Conservation (phyloP, 2,329 filamentous ascomycete genomes). For the Colletotrichum sojae region DNA sequence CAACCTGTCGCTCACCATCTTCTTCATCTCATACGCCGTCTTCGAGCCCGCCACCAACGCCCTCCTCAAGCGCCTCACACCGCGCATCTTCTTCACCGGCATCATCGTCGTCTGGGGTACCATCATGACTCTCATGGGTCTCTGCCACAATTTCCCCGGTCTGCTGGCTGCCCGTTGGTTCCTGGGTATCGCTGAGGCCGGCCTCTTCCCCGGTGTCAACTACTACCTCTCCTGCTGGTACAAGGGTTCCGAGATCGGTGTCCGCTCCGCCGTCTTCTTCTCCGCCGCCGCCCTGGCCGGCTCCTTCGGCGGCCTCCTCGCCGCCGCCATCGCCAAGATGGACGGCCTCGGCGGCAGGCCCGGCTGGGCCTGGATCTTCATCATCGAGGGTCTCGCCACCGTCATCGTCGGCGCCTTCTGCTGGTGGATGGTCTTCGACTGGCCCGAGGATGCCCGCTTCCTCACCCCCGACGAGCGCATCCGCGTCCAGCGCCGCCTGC, state of each 20-base stretch:
- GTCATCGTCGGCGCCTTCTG: slow-evolving; percentile 74
- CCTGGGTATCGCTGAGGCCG: slow-evolving; percentile 77
- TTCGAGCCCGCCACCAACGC: slow-evolving; percentile 77
- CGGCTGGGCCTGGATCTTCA: slow-evolving; percentile 75
- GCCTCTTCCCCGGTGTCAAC: slow-evolving; percentile 76
- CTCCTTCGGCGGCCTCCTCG: slow-evolving; percentile 79
- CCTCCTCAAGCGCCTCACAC: slow-evolving; percentile 74
- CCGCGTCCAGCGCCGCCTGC: slow-evolving; percentile 77
- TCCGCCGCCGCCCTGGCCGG: slow-evolving; percentile 83
- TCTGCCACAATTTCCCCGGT: slow-evolving; percentile 60
- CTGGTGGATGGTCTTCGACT: slow-evolving; percentile 84
- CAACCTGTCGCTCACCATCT: slow-evolving; percentile 72
- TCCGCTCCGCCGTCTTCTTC: slow-evolving; percentile 83
- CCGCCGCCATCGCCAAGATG: slow-evolving; percentile 78
- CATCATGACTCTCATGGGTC: slow-evolving; percentile 64
- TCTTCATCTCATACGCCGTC: slow-evolving; percentile 79
- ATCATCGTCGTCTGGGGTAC: slow-evolving; percentile 69
- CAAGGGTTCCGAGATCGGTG: slow-evolving; percentile 80
- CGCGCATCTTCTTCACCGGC: slow-evolving; percentile 74
- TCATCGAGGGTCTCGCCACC: slow-evolving; percentile 78
- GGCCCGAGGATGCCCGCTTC: slow-evolving; percentile 81
- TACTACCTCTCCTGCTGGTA: slow-evolving; percentile 86
- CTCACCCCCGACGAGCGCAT: slow-evolving; percentile 75
- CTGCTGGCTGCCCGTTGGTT: slow-evolving; percentile 66
- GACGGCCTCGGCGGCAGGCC: slow-evolving; percentile 66